Base-by-base conservation (phyloP, 257 asterid genomes). In the Penstemon barbatus region DNA sequence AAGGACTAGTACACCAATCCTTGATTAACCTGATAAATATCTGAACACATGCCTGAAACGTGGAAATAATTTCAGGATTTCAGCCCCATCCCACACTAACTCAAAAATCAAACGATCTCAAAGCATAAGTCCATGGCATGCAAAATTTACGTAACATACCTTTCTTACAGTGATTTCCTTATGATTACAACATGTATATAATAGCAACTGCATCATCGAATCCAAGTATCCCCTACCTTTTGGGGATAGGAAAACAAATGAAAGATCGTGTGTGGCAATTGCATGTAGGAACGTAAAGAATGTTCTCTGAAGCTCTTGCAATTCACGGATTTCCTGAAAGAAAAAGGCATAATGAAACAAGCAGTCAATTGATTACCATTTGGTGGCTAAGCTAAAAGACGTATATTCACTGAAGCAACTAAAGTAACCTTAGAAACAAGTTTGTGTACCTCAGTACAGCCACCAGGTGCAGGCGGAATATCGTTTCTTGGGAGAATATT, bases 311-410 rank as follows among this genome's bases (percentile, higher is more conserved):
- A 94, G 97, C 64, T 94, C 99, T 73, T 84, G 93, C 77, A 89
- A 68, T 74, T 94, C 97, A 3, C 99, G 99, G 56, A 86, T 82
- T 87, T 94, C 99, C 99, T 94, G 85, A 45, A 71, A 70, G 39
- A 63, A 51, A 40, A 67, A 58, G 11, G 46, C 69, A 69, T 49
- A 52, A 62, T 5, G 48, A 65, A 73, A 65, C 46, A 41, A 36
- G 37, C 40, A 3, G 59, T 49, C 6, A 39, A 61, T 33, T 64
- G 39, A 64, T 61, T 50, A 57, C 55, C 66, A 73, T 48, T 33
- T 48, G 10, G 44, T 10, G 39, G 50, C 15, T 12, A 55, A 49
- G 63, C 54, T 19, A 42, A 64, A 56, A 19, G 53, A 57, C 38
- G 33, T 62, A 56, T 11, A 19, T 18, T 25, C 13, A 57, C 46